Percentiles rank a stretch among this genome's conserved stretches.
These are phyloP conservation scores for Cystobasidium slooffiae DNA, from an alignment of 1,284 basidiomycete species.

Conservation along the genomic window DNA sequence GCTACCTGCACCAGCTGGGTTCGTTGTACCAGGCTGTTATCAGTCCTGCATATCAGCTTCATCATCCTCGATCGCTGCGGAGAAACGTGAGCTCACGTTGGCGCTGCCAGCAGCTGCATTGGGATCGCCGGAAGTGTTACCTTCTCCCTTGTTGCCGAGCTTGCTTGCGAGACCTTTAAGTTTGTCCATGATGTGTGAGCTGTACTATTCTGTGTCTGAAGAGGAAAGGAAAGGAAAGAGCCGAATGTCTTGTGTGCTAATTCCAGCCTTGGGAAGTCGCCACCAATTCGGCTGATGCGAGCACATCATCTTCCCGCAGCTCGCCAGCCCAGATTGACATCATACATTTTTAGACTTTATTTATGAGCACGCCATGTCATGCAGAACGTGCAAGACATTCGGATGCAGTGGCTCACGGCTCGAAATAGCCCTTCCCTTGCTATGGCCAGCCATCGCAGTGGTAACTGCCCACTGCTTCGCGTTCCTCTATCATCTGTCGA, in stretches of 20 bases:
- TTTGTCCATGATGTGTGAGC: slow-evolving; percentile 9
- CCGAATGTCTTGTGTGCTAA: background rate
- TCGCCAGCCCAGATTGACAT: too few relatives aligned
- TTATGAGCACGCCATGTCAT: too few relatives aligned
- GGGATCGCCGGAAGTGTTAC: background rate
- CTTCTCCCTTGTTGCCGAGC: slow-evolving; percentile 10
- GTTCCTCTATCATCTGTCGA: too few relatives aligned
- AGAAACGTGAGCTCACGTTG: slow-evolving; percentile 2
- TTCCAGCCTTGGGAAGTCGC: background rate
- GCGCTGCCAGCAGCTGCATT: background rate
- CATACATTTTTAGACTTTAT: too few relatives aligned
- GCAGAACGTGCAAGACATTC: too few relatives aligned
- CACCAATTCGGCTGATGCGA: too few relatives aligned
- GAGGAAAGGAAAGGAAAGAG: background rate
- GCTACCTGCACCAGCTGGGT: background rate
- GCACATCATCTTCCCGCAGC: too few relatives aligned
- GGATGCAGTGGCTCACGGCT: background rate
- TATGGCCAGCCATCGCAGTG: too few relatives aligned
- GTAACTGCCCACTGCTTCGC: too few relatives aligned
- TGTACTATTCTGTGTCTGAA: background rate
- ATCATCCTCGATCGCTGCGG: background rate
- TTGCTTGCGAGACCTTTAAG: slow-evolving; percentile 20
- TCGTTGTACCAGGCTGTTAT: slow-evolving; percentile 2
- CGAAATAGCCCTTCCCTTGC: too few relatives aligned
- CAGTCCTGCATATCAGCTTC: background rate